phyloP scores from a whole-genome alignment of 305 asterid species.

The Fraxinus greggii region DNA sequence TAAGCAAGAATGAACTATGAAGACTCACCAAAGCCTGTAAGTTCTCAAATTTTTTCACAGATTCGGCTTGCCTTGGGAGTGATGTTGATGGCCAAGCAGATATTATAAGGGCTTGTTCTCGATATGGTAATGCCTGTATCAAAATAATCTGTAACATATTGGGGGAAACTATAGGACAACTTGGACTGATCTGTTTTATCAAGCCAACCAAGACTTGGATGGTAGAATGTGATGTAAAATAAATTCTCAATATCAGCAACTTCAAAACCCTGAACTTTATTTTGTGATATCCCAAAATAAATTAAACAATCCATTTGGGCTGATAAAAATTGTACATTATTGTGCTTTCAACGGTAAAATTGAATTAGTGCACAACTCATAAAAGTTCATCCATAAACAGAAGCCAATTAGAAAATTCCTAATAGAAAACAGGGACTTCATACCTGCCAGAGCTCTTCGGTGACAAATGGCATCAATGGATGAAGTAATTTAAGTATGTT shows the following conservation, averaged over 20 bases:
- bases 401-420: background rate
- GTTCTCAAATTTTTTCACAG: conserved; percentile 79
- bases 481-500: conserved; percentile 81
- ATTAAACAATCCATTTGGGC: background rate
- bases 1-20: background rate
- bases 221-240: background rate
- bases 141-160: background rate
- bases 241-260: background rate
- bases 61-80: conserved; percentile 71
- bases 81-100: conserved; percentile 82
- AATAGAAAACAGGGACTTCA: background rate
- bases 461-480: conserved; percentile 98
- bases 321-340: background rate
- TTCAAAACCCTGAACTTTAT: background rate
- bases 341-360: background rate
- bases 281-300: background rate
- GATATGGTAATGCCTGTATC: conserved; percentile 72
- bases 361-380: background rate
- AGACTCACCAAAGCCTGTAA: conserved; percentile 80
- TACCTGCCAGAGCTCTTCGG: conserved; percentile 99
- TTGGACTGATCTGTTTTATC: background rate
- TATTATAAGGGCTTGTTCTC: conserved; percentile 78
- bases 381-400: background rate
- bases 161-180: conserved; percentile 1
- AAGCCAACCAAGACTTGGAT: background rate